A percentile compares a stretch with the other conserved stretches of the same genome.
These are phyloP conservation scores for Schizosaccharomyces versatilis DNA, from an alignment of 1,139 yeast species.

Conservation along the genomic window DNA sequence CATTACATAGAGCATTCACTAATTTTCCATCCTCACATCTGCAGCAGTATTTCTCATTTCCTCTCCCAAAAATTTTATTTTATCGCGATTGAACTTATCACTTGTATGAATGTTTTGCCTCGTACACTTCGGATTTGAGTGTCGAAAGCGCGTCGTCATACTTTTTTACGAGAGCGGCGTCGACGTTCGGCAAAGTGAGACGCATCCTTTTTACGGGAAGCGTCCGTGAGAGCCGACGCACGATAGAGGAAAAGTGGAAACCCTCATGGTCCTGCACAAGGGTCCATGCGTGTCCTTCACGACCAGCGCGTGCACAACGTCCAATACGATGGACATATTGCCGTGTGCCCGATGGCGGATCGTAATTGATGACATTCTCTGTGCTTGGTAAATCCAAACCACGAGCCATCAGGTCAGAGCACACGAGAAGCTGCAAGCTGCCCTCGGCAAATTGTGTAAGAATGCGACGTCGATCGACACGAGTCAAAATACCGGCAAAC, in stretches of 20 bases:
- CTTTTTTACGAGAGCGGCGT: background rate
- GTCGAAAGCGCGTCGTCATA: background rate
- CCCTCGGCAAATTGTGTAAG: conserved; percentile 36
- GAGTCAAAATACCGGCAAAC: conserved; percentile 22
- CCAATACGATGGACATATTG: conserved; percentile 95
- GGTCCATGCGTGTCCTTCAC: conserved; percentile 53
- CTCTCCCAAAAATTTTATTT: no score
- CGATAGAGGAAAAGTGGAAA: conserved; percentile 17
- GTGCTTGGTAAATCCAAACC: conserved; percentile 78
- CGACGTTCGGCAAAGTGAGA: background rate
- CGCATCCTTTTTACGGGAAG: background rate
- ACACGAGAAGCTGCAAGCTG: conserved; percentile 27
- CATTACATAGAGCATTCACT: no score
- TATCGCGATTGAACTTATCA: no score
- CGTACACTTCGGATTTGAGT: background rate
- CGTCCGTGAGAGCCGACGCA: background rate
- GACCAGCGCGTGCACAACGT: conserved; percentile 84
- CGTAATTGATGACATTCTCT: conserved; percentile 60
- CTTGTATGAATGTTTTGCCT: background rate
- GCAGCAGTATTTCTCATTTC: no score
- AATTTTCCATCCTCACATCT: no score
- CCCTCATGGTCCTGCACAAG: conserved; percentile 47
- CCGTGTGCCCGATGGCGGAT: conserved; percentile 76
- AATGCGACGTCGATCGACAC: conserved; percentile 18
- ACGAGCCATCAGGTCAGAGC: conserved; percentile 85